Percentiles rank a stretch among this genome's conserved stretches.
Conservation (phyloP, 768 basidiomycete species). For the Leccinum sublutescens region DNA sequence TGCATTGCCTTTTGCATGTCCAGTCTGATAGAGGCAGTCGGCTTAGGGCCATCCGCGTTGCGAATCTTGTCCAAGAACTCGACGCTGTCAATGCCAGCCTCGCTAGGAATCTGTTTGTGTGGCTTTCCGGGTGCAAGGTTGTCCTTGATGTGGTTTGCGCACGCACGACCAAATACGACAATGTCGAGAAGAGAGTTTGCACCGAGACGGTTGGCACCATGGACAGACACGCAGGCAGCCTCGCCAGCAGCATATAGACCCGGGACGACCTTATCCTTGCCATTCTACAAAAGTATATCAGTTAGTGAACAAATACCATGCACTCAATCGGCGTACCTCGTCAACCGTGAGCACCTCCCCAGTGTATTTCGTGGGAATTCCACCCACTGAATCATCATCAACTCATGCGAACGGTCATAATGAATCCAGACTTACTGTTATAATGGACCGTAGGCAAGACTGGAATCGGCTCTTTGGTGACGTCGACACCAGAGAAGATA, state of each 20-base stretch:
- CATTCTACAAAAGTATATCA: constrained; percentile 43
- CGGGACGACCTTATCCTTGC: constrained; percentile 92
- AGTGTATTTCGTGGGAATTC: constrained; percentile 98
- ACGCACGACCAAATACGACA: constrained; percentile 99
- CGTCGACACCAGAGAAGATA: constrained; percentile 98
- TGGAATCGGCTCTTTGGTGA: constrained; percentile 99
- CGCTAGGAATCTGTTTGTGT: constrained; percentile 83
- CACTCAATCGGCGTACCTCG: constrained; percentile 38
- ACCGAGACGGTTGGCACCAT: constrained; percentile 98
- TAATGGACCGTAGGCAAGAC: constrained; percentile 98
- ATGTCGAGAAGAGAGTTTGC: constrained; percentile 99
- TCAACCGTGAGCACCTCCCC: constrained; percentile 93
- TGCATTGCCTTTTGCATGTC: constrained; percentile 99
- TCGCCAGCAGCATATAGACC: constrained; percentile 99
- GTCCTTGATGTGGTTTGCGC: constrained; percentile 95
- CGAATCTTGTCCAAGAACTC: constrained; percentile 89
- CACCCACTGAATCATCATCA: constrained; percentile 71
- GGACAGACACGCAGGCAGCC: constrained; percentile 97
- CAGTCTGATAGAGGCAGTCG: constrained; percentile 87
- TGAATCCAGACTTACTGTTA: constrained; percentile 68
- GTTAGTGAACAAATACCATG: background rate
- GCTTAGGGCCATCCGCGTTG: constrained; percentile 74
- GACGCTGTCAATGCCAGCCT: constrained; percentile 81
- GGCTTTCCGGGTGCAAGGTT: constrained; percentile 86
- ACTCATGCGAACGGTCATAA: constrained; percentile 1